Base-by-base conservation (phyloP, 2,329 filamentous ascomycete species). In the Pezicula neosporulosa region DNA sequence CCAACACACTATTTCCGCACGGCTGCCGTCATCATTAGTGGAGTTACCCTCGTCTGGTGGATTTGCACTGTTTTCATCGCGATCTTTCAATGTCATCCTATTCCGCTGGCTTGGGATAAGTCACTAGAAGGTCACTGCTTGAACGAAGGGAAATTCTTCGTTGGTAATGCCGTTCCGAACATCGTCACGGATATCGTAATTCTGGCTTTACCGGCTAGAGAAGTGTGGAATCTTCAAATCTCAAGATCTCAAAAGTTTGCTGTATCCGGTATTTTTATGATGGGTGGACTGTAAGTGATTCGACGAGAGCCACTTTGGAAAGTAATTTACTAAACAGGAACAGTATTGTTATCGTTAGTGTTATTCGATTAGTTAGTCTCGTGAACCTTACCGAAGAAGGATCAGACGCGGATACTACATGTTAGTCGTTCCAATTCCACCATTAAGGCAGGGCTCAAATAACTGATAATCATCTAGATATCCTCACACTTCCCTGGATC, bases 111-210 rank as follows among this genome's bases (percentile, higher is more conserved):
- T 19, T 55, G 53, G 50, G 44, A 47, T 24, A 19, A 36, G 13
- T 43, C 41, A 10, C 18, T 42, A 12, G 24, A 39, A 3, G 43
- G 41, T 6, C 44, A 47, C 12, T 55, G 53, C 38, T 39, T 51
- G 21, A 36, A 43, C 16, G 27, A 33, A 30, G 16, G 6, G 6
- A 36, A 18, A 15, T 44, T 44, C 30, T 53, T 44, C 41, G 44
- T 51, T 18, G 49, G 39, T 2, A 51, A 54, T 42, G 39, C 44
- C 10, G 41, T 49, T 13, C 42, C 46, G 8, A 56, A 47, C 19
- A 48, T 56, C 24, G 16, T 51, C 44, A 53, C 35, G 4, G 53
- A 56, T 27, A n/a, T 54, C 21, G 36, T 45, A 12, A 56, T 56
- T 37, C 48, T 56, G 8, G 15, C 28, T 15, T 33, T 51, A 28